These are phyloP conservation scores for Clonostachys rhizophaga DNA, from an alignment of 2,329 filamentous ascomycete species.

Conservation along the genomic window DNA sequence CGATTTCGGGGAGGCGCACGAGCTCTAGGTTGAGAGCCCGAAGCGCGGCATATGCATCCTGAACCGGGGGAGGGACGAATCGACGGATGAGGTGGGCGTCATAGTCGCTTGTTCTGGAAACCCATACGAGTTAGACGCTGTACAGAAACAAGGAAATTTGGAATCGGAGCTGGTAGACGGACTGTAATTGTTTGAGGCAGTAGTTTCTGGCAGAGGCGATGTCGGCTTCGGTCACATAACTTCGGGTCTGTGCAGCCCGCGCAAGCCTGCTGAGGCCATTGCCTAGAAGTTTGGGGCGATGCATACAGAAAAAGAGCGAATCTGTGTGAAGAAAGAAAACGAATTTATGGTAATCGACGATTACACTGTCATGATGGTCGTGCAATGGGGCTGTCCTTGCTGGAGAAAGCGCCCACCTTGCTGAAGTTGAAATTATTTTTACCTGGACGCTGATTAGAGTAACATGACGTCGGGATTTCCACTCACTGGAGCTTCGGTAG, in stretches of 20 bases:
- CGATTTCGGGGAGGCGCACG: slow-evolving; percentile 82
- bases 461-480: slow-evolving; percentile 2
- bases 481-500: too few relatives aligned
- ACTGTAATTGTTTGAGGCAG: slow-evolving; percentile 49
- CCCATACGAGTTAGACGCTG: neutral
- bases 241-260: slow-evolving; percentile 21
- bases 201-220: slow-evolving; percentile 48
- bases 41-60: slow-evolving; percentile 83
- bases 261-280: slow-evolving; percentile 30
- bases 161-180: slow-evolving; percentile 7
- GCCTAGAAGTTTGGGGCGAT: slow-evolving; percentile 25
- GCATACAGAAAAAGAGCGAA: slow-evolving; percentile 22
- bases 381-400: too few relatives aligned
- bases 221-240: slow-evolving; percentile 44
- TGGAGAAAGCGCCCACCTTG: too few relatives aligned
- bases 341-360: too few relatives aligned
- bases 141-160: neutral
- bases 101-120: slow-evolving; percentile 73
- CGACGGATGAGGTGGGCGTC: slow-evolving; percentile 82
- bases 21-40: slow-evolving; percentile 92
- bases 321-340: too few relatives aligned
- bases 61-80: slow-evolving; percentile 71
- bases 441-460: too few relatives aligned
- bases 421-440: too few relatives aligned
- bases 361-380: too few relatives aligned